Evolutionary conservation across 306 rosid genomes (phyloP).

Genomic region (Quercus mongolica): DNA sequence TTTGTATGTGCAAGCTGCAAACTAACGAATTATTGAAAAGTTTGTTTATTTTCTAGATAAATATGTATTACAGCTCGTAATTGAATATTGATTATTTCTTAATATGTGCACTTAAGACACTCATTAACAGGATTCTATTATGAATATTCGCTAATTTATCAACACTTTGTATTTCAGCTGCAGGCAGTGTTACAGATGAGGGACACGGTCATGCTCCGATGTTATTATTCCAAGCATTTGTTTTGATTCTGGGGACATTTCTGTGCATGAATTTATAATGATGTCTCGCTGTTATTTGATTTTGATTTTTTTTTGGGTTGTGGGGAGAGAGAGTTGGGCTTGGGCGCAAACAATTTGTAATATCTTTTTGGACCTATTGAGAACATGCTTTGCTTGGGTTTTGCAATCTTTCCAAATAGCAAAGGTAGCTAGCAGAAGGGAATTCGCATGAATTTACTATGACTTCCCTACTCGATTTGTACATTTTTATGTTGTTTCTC

Average conservation of each 20-base stretch:
- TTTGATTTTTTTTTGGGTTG: not conserved
- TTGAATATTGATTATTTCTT: too few relatives aligned
- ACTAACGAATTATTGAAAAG: too few relatives aligned
- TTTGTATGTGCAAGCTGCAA: too few relatives aligned
- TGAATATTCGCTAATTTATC: not conserved
- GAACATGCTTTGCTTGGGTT: not conserved
- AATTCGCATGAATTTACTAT: not conserved
- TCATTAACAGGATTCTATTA: too few relatives aligned
- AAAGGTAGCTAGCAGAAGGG: not conserved
- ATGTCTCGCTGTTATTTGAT: not conserved
- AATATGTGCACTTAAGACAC: too few relatives aligned
- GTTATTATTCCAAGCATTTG: constrained; percentile 8
- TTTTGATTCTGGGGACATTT: constrained; percentile 17
- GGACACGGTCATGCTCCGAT: constrained; percentile 29
- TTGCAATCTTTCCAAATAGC: not conserved
- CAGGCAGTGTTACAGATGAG: constrained; percentile 39
- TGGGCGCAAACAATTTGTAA: not conserved
- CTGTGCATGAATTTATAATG: constrained; percentile 6
- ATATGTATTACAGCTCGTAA: too few relatives aligned
- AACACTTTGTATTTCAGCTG: constrained; percentile 28
- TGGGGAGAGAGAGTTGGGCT: not conserved
- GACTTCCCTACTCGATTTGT: too few relatives aligned
- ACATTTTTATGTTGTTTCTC: too few relatives aligned
- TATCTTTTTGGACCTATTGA: not conserved
- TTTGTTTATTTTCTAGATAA: too few relatives aligned